These are phyloP conservation scores for Pythium dissotocum DNA, from an alignment of 352 stramenopile genomes.

Conservation along the genomic window DNA sequence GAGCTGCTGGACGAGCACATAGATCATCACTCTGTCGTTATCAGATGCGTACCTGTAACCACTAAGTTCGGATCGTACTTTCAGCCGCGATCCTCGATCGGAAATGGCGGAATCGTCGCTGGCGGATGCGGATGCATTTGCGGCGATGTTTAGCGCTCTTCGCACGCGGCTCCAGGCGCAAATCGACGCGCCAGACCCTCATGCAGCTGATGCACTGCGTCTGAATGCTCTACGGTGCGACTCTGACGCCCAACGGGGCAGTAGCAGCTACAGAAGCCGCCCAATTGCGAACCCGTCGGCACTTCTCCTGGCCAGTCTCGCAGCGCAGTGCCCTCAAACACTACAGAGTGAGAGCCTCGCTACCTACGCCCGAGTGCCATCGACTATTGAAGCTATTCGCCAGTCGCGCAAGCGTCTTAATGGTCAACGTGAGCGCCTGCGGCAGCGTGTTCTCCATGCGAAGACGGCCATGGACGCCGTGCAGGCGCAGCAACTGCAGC, in stretches of 20 bases:
- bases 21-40: not conserved
- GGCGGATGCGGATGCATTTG: not conserved
- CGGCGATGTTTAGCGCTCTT: conserved; percentile 6
- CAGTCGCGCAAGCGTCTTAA: not conserved
- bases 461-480: conserved; percentile 5
- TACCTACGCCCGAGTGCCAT: not conserved
- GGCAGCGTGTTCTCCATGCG: not conserved
- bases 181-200: conserved; percentile 6
- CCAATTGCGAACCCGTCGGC: not conserved
- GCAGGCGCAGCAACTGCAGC: conserved; percentile 2
- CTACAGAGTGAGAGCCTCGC: not conserved
- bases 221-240: not conserved
- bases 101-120: not conserved
- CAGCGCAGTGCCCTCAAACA: not conserved
- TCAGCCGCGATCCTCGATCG: not conserved
- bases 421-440: not conserved
- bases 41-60: not conserved
- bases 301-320: conserved; percentile 1
- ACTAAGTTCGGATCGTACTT: not conserved
- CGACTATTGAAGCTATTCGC: not conserved
- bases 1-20: not conserved
- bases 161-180: conserved; percentile 11
- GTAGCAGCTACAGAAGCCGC: conserved; percentile 1
- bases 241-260: not conserved
- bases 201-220: not conserved